phyloP scores from a whole-genome alignment of 2,329 filamentous ascomycete species.

The Trichoderma sp. region DNA sequence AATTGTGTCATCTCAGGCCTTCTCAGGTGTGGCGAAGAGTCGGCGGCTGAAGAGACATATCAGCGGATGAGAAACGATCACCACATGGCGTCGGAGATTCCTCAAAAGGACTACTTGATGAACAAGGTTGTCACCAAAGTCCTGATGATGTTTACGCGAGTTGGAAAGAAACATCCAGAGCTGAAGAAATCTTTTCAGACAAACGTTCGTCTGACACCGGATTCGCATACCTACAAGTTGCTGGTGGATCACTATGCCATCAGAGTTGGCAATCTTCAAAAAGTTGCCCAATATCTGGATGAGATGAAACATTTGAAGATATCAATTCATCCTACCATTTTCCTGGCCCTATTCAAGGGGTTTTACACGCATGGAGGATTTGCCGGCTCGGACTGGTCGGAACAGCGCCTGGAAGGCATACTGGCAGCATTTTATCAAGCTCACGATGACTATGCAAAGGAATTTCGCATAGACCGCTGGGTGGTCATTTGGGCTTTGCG shows the following conservation, averaged over 20 bases:
- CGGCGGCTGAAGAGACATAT: slow-evolving; percentile 79
- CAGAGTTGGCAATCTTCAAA: slow-evolving; percentile 68
- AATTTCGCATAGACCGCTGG: slow-evolving; percentile 60
- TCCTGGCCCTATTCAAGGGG: slow-evolving; percentile 78
- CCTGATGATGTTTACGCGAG: slow-evolving; percentile 58
- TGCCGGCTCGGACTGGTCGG: slow-evolving; percentile 69
- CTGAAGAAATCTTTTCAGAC: slow-evolving; percentile 60
- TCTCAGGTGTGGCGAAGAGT: slow-evolving; percentile 72
- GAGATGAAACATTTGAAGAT: slow-evolving; percentile 77
- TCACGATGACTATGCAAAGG: slow-evolving; percentile 49
- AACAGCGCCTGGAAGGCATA: slow-evolving; percentile 65
- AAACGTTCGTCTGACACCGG: slow-evolving; percentile 66
- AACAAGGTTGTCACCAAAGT: slow-evolving; percentile 55
- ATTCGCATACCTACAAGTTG: slow-evolving; percentile 77
- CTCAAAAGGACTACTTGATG: slow-evolving; percentile 49
- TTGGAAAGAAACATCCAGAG: slow-evolving; percentile 57
- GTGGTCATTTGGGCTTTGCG: slow-evolving; percentile 61
- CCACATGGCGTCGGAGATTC: slow-evolving; percentile 41
- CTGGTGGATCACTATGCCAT: slow-evolving; percentile 74
- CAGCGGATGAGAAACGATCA: slow-evolving; percentile 74
- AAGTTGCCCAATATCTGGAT: slow-evolving; percentile 69
- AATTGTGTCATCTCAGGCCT: slow-evolving; percentile 85
- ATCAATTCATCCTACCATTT: slow-evolving; percentile 73
- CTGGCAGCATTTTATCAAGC: slow-evolving; percentile 65
- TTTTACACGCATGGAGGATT: slow-evolving; percentile 73